Base-by-base conservation (phyloP, 768 basidiomycete species). In the Pleurotus eryngii region DNA sequence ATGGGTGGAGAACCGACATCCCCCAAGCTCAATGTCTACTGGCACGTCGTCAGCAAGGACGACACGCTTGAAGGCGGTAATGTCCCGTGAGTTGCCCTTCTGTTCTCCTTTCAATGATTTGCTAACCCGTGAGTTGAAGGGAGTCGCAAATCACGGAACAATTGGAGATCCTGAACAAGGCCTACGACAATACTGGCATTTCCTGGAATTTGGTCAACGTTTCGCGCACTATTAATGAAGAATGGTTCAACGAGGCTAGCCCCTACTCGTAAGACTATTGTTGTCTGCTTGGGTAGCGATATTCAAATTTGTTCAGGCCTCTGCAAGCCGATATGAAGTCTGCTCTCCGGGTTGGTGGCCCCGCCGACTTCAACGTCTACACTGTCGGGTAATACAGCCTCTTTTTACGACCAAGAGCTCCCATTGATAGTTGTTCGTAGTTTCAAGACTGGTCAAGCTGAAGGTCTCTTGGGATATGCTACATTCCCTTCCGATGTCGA, bases 381-480 rank as follows among this genome's bases (percentile, higher is more conserved):
- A 74, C 74, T 39, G 80, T 81, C 26, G 80, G 81, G 72, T 80
- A 61, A 71, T 64, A 11, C 24, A 30, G n/a, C 42, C 7, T 22
- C n/a, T 6, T 18, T 5, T 22, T n/a, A 5, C 20, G 26, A 26
- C 15, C 12, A 7, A 26, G 5, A 9, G 14, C 53, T 35, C 18
- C 2, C 24, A 60, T 56, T n/a, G 47, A 18, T 37, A 49, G 20
- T 46, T n/a, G 57, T 24, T 15, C 22, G 12, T 27, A 74, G 77
- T 45, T 76, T 79, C 68, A 61, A 46, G 22, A 68, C 68, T 40
- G 76, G 72, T 15, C 62, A 69, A 20, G 76, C 68, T 57, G 62
- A 64, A 24, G 78, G 79, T 38, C 75, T 83, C 15, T 72, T 85
- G 24, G 80, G 81, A 37, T 83, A 83, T 61, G 67, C 81, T 2